Conservation (phyloP, 2,329 filamentous ascomycete genomes). For the Pyrenophora teres region DNA sequence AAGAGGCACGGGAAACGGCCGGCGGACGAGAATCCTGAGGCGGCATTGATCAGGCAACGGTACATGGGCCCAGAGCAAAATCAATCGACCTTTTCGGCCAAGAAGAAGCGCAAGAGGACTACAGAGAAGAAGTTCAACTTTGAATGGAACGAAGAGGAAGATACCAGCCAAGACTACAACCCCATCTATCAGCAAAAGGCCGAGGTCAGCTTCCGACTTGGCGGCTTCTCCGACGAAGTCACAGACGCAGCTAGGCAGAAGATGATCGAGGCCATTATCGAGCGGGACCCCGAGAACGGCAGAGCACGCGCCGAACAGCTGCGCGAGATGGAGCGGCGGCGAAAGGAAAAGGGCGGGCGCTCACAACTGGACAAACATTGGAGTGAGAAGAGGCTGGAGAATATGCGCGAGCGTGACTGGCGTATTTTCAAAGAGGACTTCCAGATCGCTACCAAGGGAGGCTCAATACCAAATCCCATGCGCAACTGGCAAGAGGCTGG, state of each 20-base stretch:
- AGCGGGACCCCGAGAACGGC: conserved; percentile 77
- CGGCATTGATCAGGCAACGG: conserved; percentile 73
- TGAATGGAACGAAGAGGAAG: conserved; percentile 94
- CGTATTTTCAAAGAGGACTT: conserved; percentile 99
- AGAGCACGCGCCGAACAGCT: conserved; percentile 76
- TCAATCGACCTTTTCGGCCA: conserved; percentile 85
- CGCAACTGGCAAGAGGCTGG: conserved; percentile 87
- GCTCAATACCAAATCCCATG: conserved; percentile 92
- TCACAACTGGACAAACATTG: conserved; percentile 89
- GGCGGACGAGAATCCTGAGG: conserved; percentile 66
- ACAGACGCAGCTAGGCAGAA: conserved; percentile 58
- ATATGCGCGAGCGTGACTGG: conserved; percentile 98
- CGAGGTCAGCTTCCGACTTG: conserved; percentile 70
- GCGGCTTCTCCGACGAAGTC: conserved; percentile 67
- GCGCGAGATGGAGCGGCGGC: conserved; percentile 80
- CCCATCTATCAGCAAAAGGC: conserved; percentile 74
- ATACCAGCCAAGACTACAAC: conserved; percentile 84
- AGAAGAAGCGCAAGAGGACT: conserved; percentile 92
- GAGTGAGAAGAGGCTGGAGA: conserved; percentile 87
- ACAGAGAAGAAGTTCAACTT: conserved; percentile 99
- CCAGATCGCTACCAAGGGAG: conserved; percentile 93
- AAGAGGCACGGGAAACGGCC: conserved; percentile 35
- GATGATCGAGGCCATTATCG: conserved; percentile 71
- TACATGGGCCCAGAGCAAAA: conserved; percentile 94
- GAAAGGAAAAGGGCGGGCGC: conserved; percentile 71